A percentile compares a stretch with the other conserved stretches of the same genome.
Conservation (phyloP, 2,329 filamentous ascomycete species). For the Beauveria sp. region DNA sequence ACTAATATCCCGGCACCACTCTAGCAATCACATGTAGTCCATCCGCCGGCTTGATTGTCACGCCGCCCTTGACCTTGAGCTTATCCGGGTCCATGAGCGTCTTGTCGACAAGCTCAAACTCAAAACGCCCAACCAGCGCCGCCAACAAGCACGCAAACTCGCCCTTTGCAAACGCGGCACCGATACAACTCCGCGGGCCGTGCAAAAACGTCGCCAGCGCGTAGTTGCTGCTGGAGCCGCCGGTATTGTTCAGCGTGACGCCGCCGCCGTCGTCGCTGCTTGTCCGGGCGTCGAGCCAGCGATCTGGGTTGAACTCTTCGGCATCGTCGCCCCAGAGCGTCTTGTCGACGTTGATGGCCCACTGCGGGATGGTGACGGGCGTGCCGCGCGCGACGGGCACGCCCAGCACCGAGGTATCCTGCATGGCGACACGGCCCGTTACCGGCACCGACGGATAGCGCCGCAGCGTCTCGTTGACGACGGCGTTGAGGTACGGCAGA, state of each 20-base stretch:
- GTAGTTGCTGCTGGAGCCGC: conserved; percentile 69
- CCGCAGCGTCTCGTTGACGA: conserved; percentile 66
- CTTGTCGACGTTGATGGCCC: conserved; percentile 62
- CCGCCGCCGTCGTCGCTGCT: conserved; percentile 12
- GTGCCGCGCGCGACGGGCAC: conserved; percentile 64
- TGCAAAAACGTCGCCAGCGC: conserved; percentile 77
- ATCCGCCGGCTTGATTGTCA: conserved; percentile 65
- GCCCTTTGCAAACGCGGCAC: conserved; percentile 68
- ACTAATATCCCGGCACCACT: conserved; percentile 53
- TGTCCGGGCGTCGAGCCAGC: conserved; percentile 51
- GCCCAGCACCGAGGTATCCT: conserved; percentile 58
- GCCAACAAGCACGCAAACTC: conserved; percentile 83
- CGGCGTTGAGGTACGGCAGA: conserved; percentile 64
- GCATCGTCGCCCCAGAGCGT: conserved; percentile 73
- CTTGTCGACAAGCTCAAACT: conserved; percentile 48
- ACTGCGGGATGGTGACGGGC: conserved; percentile 54
- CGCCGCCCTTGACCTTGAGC: conserved; percentile 57
- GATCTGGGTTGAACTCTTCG: conserved; percentile 66
- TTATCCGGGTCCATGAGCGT: conserved; percentile 59
- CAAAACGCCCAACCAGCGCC: conserved; percentile 67
- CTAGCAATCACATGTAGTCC: conserved; percentile 64
- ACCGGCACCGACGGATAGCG: conserved; percentile 64
- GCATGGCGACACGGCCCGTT: conserved; percentile 57
- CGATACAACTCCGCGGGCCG: conserved; percentile 80
- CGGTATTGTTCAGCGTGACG: conserved; percentile 27